Conservation (phyloP, 257 asterid species). For the Perilla frutescens region DNA sequence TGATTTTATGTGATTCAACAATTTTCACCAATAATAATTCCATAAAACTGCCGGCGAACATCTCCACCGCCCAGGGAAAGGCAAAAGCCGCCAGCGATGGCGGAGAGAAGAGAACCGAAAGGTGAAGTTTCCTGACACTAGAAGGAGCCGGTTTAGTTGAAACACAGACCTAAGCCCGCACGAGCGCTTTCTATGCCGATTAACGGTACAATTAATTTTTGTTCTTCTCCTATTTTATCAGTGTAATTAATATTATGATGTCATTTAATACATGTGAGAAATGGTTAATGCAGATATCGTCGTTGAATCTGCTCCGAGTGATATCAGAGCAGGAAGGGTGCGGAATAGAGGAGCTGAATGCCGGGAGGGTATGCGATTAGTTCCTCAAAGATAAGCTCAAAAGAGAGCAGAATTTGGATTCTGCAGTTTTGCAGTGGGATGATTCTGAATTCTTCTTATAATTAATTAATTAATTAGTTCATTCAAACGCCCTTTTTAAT, state of each 20-base stretch:
- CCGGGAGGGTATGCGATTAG: slow-evolving; percentile 87
- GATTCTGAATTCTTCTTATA: slow-evolving; percentile 58
- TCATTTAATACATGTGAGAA: too few relatives aligned
- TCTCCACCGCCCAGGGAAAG: neutral
- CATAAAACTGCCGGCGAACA: neutral
- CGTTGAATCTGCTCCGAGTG: slow-evolving; percentile 70
- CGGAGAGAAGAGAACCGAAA: slow-evolving; percentile 44
- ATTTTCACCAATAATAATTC: slow-evolving; percentile 18
- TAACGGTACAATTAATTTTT: slow-evolving; percentile 53
- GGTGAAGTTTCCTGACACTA: slow-evolving; percentile 57
- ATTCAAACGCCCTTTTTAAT: too few relatives aligned
- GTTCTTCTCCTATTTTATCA: neutral
- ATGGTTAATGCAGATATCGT: slow-evolving; percentile 58
- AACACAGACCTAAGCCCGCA: slow-evolving; percentile 73
- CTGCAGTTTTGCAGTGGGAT: slow-evolving; percentile 85
- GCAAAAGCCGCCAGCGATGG: slow-evolving; percentile 32
- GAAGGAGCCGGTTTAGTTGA: slow-evolving; percentile 93
- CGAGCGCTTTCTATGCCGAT: slow-evolving; percentile 82
- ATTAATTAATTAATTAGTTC: neutral
- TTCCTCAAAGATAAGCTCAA: slow-evolving; percentile 78
- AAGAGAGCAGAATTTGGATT: slow-evolving; percentile 69
- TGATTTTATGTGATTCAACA: too few relatives aligned
- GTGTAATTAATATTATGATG: too few relatives aligned
- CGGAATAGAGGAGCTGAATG: slow-evolving; percentile 75
- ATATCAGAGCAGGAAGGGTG: slow-evolving; percentile 86